These are phyloP conservation scores for Bremia lactucae DNA, from an alignment of 352 stramenopile genomes.

Conservation along the genomic window DNA sequence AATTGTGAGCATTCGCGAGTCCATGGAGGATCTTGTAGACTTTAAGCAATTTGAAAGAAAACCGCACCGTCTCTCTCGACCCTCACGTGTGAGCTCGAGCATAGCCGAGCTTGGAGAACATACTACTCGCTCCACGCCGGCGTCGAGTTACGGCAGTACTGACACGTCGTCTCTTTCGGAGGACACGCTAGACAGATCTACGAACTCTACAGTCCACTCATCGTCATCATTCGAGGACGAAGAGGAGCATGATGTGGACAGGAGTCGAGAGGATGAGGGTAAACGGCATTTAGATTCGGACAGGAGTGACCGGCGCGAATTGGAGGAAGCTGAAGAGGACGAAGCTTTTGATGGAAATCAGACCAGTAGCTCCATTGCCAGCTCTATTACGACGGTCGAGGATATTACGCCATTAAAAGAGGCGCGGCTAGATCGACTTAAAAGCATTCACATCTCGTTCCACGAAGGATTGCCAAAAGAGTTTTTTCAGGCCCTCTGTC, in stretches of 20 bases:
- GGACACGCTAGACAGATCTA: slow-evolving; percentile 29
- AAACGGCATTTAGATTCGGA: slow-evolving; percentile 9
- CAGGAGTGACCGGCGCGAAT: slow-evolving; percentile 4
- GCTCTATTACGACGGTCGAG: slow-evolving; percentile 32
- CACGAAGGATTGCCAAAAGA: slow-evolving; percentile 67
- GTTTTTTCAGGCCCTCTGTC: slow-evolving; percentile 63
- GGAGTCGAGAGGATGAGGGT: slow-evolving; percentile 18
- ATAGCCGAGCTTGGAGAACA: slow-evolving; percentile 22
- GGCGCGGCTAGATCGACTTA: slow-evolving; percentile 53
- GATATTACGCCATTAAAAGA: slow-evolving; percentile 62
- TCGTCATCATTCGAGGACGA: slow-evolving; percentile 36
- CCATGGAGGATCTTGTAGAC: slow-evolving; percentile 72
- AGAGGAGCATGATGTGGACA: slow-evolving; percentile 23
- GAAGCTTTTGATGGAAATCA: slow-evolving; percentile 29
- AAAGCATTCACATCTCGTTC: slow-evolving; percentile 68
- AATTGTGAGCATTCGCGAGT: slow-evolving; percentile 77
- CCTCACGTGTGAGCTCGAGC: slow-evolving; percentile 24
- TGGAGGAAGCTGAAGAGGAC: slow-evolving; percentile 18
- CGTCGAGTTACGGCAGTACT: slow-evolving; percentile 51
- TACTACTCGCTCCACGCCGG: slow-evolving; percentile 9
- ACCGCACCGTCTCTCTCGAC: slow-evolving; percentile 11
- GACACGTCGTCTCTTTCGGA: slow-evolving; percentile 35
- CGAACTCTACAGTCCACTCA: slow-evolving; percentile 34
- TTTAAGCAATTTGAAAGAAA: slow-evolving; percentile 71
- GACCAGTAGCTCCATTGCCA: slow-evolving; percentile 20